Conservation (phyloP, 1,284 basidiomycete species). For the Cystobasidium sp. region DNA sequence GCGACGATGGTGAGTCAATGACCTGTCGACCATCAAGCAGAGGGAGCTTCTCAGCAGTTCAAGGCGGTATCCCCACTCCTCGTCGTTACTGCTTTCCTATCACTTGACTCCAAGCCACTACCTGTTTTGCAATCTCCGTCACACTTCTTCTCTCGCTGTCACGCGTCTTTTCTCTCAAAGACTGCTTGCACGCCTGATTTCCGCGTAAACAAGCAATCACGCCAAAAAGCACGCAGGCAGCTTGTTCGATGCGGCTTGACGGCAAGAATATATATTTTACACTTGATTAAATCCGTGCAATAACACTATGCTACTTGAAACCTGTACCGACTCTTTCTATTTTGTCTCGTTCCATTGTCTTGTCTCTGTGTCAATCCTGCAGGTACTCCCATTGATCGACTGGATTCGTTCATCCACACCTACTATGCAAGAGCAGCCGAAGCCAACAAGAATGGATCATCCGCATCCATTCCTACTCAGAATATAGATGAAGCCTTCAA, state of each 20-base stretch:
- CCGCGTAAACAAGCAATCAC: slow-evolving; percentile 26
- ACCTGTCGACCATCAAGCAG: background rate
- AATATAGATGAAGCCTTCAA: slow-evolving; percentile 74
- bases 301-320: background rate
- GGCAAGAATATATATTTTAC: background rate
- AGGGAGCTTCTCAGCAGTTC: background rate
- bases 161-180: background rate
- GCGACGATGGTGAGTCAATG: slow-evolving; percentile 69
- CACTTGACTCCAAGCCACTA: background rate
- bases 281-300: background rate
- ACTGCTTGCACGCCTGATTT: too few species aligned
- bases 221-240: slow-evolving; percentile 3
- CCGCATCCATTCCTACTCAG: slow-evolving; percentile 57
- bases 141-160: background rate
- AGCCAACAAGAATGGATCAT: background rate
- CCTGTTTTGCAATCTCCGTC: background rate
- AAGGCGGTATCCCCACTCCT: background rate
- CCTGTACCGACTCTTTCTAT: slow-evolving; percentile 67
- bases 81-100: background rate
- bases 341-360: slow-evolving; percentile 64
- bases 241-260: slow-evolving; percentile 10
- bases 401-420: slow-evolving; percentile 18
- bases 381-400: slow-evolving; percentile 51
- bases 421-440: slow-evolving; percentile 31
- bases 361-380: slow-evolving; percentile 54